Conservation (phyloP, 1,284 basidiomycete genomes). For the Trichosporon faecale region DNA sequence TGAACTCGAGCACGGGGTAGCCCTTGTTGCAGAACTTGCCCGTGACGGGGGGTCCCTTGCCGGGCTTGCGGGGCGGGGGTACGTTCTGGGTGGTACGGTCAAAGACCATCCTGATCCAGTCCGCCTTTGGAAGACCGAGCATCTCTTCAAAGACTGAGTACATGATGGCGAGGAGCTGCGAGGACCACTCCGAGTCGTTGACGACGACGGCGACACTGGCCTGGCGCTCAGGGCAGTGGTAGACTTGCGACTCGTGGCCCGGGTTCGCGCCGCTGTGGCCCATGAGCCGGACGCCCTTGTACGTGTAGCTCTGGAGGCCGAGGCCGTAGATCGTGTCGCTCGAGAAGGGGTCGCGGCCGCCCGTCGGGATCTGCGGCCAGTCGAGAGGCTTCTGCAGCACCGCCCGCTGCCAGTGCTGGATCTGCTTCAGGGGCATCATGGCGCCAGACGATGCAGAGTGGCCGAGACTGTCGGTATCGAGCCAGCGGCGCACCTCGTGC, state of each 20-base stretch:
- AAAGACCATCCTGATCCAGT: not conserved
- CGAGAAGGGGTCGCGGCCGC: not conserved
- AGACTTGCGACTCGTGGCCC: conserved; percentile 17
- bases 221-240: conserved; percentile 16
- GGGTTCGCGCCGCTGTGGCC: conserved; percentile 22
- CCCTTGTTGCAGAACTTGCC: not conserved
- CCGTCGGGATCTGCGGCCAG: not conserved
- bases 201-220: conserved; percentile 20
- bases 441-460: not conserved
- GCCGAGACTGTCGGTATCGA: not conserved
- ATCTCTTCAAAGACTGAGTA: not conserved
- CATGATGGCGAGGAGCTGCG: not conserved
- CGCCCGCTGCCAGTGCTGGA: not conserved
- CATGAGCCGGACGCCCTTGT: not conserved
- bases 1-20: not conserved
- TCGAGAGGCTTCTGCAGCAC: not conserved
- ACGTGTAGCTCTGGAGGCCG: not conserved
- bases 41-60: not conserved
- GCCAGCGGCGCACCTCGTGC: not conserved
- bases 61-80: not conserved
- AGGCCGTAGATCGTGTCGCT: not conserved
- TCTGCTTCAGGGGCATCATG: not conserved
- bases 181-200: conserved; percentile 20
- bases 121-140: not conserved
- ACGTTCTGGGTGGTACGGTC: not conserved